A percentile compares a stretch with the other conserved stretches of the same genome.
These are phyloP conservation scores for Butyriboletus loyo DNA, from an alignment of 768 basidiomycete genomes.

Conservation along the genomic window DNA sequence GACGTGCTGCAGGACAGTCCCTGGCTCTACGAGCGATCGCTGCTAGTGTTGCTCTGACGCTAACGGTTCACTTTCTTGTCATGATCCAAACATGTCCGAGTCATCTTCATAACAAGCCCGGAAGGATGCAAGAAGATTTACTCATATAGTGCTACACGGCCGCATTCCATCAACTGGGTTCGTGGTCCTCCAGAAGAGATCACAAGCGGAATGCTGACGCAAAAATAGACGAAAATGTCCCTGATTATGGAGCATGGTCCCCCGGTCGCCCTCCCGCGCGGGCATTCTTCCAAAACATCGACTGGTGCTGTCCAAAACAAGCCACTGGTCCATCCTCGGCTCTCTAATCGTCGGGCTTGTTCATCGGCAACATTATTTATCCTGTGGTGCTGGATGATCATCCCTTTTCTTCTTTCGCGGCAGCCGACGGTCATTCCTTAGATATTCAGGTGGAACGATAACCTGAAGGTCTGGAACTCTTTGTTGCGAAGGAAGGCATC, in stretches of 20 bases:
- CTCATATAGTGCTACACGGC: background rate
- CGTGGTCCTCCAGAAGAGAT: background rate
- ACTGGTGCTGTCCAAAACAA: background rate
- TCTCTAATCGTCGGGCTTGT: background rate
- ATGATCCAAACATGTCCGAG: no score
- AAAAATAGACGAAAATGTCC: background rate
- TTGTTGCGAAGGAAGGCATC: conserved; percentile 35
- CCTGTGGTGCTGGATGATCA: background rate
- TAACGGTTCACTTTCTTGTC: no score
- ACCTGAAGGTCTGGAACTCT: conserved; percentile 41
- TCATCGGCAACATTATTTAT: background rate
- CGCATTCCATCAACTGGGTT: background rate
- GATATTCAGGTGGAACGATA: conserved; percentile 31
- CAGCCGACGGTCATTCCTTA: conserved; percentile 38
- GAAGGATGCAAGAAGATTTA: background rate
- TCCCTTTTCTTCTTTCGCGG: conserved; percentile 3
- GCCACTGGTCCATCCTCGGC: background rate
- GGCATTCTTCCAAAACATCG: background rate
- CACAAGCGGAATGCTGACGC: background rate
- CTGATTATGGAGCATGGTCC: background rate
- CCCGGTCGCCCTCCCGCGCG: background rate
- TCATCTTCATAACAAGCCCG: no score
- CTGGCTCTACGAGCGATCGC: no score
- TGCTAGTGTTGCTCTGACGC: no score
- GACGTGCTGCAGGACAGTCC: no score